Evolutionary conservation across 345 rosid species (phyloP).

Genomic region (Eucalyptus curtisii): DNA sequence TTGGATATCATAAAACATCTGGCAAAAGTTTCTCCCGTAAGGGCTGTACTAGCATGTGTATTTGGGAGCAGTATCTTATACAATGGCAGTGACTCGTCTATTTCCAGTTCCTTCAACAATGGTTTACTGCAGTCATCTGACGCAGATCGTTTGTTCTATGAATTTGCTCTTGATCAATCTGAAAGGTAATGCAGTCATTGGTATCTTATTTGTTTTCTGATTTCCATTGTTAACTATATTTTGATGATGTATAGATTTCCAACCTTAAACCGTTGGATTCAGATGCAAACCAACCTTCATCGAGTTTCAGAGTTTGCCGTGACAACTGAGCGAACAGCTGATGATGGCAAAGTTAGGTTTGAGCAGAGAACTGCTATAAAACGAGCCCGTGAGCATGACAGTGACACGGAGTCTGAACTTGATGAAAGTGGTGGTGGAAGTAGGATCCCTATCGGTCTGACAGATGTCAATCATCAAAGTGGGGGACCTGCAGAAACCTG

Average conservation of each 20-base stretch:
- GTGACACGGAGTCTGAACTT: conserved; percentile 66
- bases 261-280: conserved; percentile 95
- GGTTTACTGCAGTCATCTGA: conserved; percentile 58
- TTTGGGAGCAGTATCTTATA: conserved; percentile 91
- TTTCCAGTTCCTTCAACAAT: conserved; percentile 56
- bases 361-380: conserved; percentile 54
- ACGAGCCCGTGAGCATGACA: conserved; percentile 69
- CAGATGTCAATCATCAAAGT: conserved; percentile 34
- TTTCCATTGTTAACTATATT: conserved; percentile 3
- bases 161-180: conserved; percentile 98
- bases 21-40: conserved; percentile 88
- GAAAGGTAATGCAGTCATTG: conserved; percentile 48
- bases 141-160: conserved; percentile 66
- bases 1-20: conserved; percentile 82
- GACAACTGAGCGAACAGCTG: conserved; percentile 43
- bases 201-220: not conserved
- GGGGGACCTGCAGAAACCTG: conserved; percentile 19
- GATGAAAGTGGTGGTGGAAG: conserved; percentile 39
- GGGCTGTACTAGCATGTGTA: conserved; percentile 92
- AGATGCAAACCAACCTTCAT: conserved; percentile 94
- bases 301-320: conserved; percentile 89
- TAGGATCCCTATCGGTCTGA: conserved; percentile 17
- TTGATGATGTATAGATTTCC: conserved; percentile 50
- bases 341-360: conserved; percentile 33
- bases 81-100: conserved; percentile 52